Percentiles rank a stretch among this genome's conserved stretches.
Conservation (phyloP, 495 filamentous ascomycete species). For the Pseudotulostoma volvatum region DNA sequence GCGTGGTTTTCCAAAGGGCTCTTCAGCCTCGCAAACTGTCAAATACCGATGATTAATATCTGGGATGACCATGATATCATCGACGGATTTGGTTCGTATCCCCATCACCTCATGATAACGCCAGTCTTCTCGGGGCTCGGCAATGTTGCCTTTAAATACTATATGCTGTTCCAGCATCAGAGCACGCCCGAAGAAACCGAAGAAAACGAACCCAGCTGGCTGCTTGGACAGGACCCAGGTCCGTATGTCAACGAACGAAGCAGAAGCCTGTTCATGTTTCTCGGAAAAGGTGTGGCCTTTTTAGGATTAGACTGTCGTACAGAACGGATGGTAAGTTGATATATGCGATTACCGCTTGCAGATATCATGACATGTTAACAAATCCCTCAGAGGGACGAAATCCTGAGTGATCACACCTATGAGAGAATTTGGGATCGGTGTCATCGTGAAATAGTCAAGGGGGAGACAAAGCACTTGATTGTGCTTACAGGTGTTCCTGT, state of each 20-base stretch:
- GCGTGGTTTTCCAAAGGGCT: slow-evolving; percentile 92
- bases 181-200: slow-evolving; percentile 64
- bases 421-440: slow-evolving; percentile 73
- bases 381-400: slow-evolving; percentile 42
- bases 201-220: slow-evolving; percentile 77
- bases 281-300: slow-evolving; percentile 65
- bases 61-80: slow-evolving; percentile 98
- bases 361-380: slow-evolving; percentile 12
- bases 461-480: slow-evolving; percentile 75
- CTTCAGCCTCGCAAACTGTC: slow-evolving; percentile 78
- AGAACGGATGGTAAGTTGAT: slow-evolving; percentile 47
- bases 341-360: neutral
- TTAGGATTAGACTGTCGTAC: slow-evolving; percentile 84
- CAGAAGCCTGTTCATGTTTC: slow-evolving; percentile 68
- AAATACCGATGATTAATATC: slow-evolving; percentile 97
- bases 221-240: slow-evolving; percentile 59
- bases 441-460: slow-evolving; percentile 60
- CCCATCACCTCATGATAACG: slow-evolving; percentile 80
- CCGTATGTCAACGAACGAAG: slow-evolving; percentile 83
- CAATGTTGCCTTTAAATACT: slow-evolving; percentile 89
- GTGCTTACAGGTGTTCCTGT: slow-evolving; percentile 76
- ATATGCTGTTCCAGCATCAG: slow-evolving; percentile 96
- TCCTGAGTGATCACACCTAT: slow-evolving; percentile 69
- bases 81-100: slow-evolving; percentile 89
- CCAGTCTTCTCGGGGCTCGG: slow-evolving; percentile 81